Evolutionary conservation across 2,329 filamentous ascomycete genomes (phyloP).

Genomic region (Cryphonectria nitschkei): DNA sequence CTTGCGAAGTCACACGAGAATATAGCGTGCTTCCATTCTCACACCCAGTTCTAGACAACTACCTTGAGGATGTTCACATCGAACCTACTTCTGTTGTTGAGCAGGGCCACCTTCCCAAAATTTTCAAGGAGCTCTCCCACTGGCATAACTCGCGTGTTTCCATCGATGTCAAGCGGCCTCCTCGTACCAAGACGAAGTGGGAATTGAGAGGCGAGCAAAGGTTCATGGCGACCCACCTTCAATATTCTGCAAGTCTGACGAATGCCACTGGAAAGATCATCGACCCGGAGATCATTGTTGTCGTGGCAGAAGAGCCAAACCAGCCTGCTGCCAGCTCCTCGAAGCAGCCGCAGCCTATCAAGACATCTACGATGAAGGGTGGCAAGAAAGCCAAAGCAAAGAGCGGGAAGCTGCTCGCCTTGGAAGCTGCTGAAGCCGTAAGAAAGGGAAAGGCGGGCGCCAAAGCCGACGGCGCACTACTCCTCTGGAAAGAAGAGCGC

Average conservation of each 20-base stretch:
- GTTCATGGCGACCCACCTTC: conserved; percentile 68
- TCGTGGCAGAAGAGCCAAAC: conserved; percentile 34
- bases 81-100: conserved; percentile 36
- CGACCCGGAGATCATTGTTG: conserved; percentile 66
- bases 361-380: conserved; percentile 28
- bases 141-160: conserved; percentile 65
- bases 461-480: conserved; percentile 39
- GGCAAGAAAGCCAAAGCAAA: conserved; percentile 33
- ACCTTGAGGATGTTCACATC: conserved; percentile 48
- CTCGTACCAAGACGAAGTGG: conserved; percentile 35
- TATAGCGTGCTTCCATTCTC: conserved; percentile 48
- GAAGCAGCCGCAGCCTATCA: conserved; percentile 32
- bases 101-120: conserved; percentile 34
- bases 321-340: conserved; percentile 30
- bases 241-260: conserved; percentile 72
- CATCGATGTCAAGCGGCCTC: conserved; percentile 44
- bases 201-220: conserved; percentile 59
- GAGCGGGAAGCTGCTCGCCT: conserved; percentile 44
- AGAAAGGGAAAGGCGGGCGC: conserved; percentile 40
- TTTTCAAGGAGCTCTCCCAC: conserved; percentile 56
- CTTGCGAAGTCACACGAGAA: conserved; percentile 11
- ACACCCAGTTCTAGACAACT: conserved; percentile 50
- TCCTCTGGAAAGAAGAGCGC: conserved; percentile 50
- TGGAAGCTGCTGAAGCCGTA: conserved; percentile 39
- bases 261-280: conserved; percentile 65